A percentile compares a stretch with the other conserved stretches of the same genome.
These are phyloP conservation scores for Seminavis robusta DNA, from an alignment of 108 stramenopile genomes.

Conservation along the genomic window DNA sequence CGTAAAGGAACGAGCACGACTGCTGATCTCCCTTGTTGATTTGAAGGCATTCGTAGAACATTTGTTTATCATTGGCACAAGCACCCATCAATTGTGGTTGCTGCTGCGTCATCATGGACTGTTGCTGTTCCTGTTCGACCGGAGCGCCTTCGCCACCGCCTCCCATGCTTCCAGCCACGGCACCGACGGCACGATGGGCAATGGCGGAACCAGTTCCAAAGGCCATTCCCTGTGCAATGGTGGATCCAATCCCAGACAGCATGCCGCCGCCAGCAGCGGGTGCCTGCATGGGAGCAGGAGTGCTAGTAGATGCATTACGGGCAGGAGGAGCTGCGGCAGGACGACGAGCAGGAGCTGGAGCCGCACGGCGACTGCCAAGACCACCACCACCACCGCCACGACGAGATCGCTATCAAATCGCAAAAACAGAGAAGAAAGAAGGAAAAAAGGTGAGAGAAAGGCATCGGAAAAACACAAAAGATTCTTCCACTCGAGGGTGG, in stretches of 20 bases:
- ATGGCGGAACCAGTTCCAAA: constrained; percentile 96
- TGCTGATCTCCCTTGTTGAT: constrained; percentile 86
- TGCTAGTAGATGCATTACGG: constrained; percentile 22
- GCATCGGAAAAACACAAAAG: too few relatives aligned
- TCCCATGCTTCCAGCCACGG: constrained; percentile 67
- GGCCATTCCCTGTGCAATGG: constrained; percentile 97
- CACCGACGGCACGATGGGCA: constrained; percentile 92
- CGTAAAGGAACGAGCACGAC: constrained; percentile 87
- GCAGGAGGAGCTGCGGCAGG: constrained; percentile 12
- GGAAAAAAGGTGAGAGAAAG: too few relatives aligned
- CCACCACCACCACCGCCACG: constrained; percentile 27
- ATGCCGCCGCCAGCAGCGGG: constrained; percentile 82
- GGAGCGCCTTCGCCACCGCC: constrained; percentile 42
- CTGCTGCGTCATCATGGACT: constrained; percentile 10
- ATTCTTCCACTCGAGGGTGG: too few relatives aligned
- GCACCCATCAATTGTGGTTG: constrained; percentile 43
- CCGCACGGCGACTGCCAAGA: constrained; percentile 5
- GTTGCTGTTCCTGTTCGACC: constrained; percentile 20
- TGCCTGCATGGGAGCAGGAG: constrained; percentile 44
- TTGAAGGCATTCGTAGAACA: constrained; percentile 92
- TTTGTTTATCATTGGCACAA: constrained; percentile 88
- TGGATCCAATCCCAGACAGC: constrained; percentile 92
- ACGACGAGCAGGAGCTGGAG: constrained; percentile 12
- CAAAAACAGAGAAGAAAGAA: constrained; percentile 1
- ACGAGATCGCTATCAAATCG: constrained; percentile 29